Evolutionary conservation across 2,329 filamentous ascomycete genomes (phyloP).

Genomic region (Sclerotiophoma versabilis): DNA sequence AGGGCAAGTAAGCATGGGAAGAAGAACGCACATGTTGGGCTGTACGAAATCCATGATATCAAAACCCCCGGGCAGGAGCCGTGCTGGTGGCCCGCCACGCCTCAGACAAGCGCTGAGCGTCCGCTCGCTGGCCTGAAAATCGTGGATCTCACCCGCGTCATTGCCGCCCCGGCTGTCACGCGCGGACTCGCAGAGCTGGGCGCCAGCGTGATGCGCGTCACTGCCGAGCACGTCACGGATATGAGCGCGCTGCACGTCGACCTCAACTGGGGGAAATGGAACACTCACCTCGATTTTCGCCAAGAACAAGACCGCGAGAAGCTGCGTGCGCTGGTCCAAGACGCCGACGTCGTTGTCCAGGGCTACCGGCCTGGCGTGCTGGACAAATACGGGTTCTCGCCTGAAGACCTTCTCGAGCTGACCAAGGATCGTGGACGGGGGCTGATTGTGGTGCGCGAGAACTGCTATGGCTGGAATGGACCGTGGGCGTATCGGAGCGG

Average conservation of each 20-base stretch:
- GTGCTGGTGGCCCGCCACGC: constrained; percentile 53
- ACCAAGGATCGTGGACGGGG: constrained; percentile 52
- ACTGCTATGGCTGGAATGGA: constrained; percentile 63
- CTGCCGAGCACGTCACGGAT: constrained; percentile 51
- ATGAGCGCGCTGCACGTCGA: constrained; percentile 54
- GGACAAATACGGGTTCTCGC: constrained; percentile 56
- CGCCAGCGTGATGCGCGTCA: constrained; percentile 57
- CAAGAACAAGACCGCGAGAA: constrained; percentile 48
- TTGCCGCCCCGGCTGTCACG: constrained; percentile 57
- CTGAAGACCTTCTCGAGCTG: constrained; percentile 52
- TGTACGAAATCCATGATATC: constrained; percentile 50
- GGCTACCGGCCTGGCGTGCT: constrained; percentile 59
- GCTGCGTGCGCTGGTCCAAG: constrained; percentile 52
- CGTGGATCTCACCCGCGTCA: constrained; percentile 59
- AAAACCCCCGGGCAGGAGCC: constrained; percentile 38
- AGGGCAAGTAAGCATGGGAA: constrained; percentile 51
- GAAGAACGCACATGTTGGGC: constrained; percentile 51
- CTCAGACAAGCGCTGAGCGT: constrained; percentile 42
- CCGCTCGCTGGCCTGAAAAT: constrained; percentile 60
- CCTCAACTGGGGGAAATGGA: constrained; percentile 61
- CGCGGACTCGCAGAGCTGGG: constrained; percentile 56
- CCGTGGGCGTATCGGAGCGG: constrained; percentile 57
- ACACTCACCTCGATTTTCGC: constrained; percentile 54
- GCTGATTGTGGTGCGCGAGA: constrained; percentile 59
- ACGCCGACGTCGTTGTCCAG: constrained; percentile 60